Evolutionary conservation across 805 yeast species (phyloP), one percentile per base, ranked within the genome.

Genomic region (Wickerhamomyces bisporus): DNA sequence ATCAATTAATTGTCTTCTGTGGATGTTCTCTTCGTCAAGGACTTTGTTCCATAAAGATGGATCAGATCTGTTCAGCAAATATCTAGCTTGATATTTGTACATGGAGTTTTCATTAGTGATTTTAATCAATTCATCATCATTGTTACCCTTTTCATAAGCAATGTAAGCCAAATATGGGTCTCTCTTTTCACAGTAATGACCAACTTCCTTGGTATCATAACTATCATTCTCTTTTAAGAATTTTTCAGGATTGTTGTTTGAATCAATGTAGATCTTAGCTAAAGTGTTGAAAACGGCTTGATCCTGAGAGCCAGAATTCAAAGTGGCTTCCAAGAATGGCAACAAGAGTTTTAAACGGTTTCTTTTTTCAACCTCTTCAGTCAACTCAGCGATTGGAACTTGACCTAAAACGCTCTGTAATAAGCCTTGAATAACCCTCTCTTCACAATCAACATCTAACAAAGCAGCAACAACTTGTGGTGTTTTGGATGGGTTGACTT

Each of bases 71-170:
- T 78, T 71, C 51, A 93, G 75, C 53, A 93, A 72, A 60, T 93
- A 93, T 62, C 98, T 81, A n/a, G 98, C 98, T 71, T 93, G 98
- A 66, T 93, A 91, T 64, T 93, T 93, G 75, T 85, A 93, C 99
- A 93, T 93, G 52, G 93, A 77, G 63, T 93, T 93, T 57, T 93
- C 98, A 62, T 93, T 93, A 49, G 98, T 93, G 63, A 93, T 88
- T 57, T 77, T 73, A 55, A 93, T 77, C 56, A 93, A 75, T 62
- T 93, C 98, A 41, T 72, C 81, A 61, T 93, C 96, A 54, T 91
- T 89, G 38, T 74, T 70, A 58, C 99, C 99, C 67, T 89, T 91
- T 44, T 94, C 95, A 65, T 93, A 93, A 36, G 96, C 95, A 66
- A 93, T 93, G 64, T 87, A 93, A 21, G 98, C 99, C 60, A 93